Conservation (phyloP, 1,284 basidiomycete genomes). For the Tilletia setariae region DNA sequence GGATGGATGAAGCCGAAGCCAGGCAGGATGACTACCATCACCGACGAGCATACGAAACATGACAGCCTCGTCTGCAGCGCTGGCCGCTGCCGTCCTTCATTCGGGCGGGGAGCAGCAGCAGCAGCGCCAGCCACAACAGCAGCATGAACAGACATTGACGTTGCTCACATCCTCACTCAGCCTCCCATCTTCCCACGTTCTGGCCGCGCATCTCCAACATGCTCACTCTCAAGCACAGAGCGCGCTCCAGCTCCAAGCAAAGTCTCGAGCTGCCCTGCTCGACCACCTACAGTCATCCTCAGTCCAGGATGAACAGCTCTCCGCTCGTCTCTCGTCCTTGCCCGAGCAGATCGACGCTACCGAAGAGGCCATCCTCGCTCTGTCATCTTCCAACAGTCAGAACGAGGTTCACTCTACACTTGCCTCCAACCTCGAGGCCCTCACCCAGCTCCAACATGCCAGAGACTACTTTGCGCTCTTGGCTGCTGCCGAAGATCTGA, state of each 20-base stretch:
- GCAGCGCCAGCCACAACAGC: not conserved
- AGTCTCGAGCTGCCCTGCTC: not conserved
- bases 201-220: not conserved
- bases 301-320: not conserved
- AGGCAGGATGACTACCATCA: not conserved
- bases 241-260: not conserved
- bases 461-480: conserved; percentile 34
- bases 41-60: not conserved
- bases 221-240: not conserved
- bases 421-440: conserved; percentile 26
- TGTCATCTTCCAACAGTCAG: conserved; percentile 14
- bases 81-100: too few species aligned
- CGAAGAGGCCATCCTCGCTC: conserved; percentile 33
- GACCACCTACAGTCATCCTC: not conserved
- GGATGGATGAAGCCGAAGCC: not conserved
- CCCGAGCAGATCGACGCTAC: conserved; percentile 29
- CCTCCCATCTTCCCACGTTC: not conserved
- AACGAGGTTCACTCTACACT: conserved; percentile 16
- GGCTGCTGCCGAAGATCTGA: conserved; percentile 35
- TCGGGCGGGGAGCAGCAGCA: not conserved
- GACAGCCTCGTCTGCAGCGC: too few species aligned
- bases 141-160: too few species aligned
- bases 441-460: conserved; percentile 30
- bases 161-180: not conserved
- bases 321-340: conserved; percentile 18